phyloP scores from a whole-genome alignment of 2,329 filamentous ascomycete species.

The Aureobasidium lini region DNA sequence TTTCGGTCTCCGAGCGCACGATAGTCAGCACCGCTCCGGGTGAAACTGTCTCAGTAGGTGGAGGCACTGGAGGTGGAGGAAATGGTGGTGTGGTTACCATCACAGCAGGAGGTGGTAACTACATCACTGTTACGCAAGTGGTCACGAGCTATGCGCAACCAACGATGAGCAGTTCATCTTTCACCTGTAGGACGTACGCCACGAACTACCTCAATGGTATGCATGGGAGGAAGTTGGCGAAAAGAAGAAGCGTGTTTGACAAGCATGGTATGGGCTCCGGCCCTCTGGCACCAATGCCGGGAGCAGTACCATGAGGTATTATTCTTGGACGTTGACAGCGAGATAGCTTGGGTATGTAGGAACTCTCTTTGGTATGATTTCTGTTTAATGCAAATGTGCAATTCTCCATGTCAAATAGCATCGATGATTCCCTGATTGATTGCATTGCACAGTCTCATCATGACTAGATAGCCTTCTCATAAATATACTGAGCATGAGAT shows the following conservation, averaged over 20 bases:
- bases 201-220: slow-evolving; percentile 24
- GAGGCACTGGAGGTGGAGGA: slow-evolving; percentile 2
- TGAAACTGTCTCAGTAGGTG: slow-evolving; percentile 13
- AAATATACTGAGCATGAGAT: too few relatives aligned
- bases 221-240: slow-evolving; percentile 13
- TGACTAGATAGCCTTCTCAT: too few relatives aligned
- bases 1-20: slow-evolving; percentile 16
- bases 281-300: slow-evolving; percentile 11
- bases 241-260: slow-evolving; percentile 21
- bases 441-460: too few relatives aligned
- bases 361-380: not conserved
- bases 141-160: slow-evolving; percentile 15
- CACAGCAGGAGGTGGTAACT: slow-evolving; percentile 18
- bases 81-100: slow-evolving; percentile 17
- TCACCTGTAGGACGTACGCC: slow-evolving; percentile 22
- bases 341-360: not conserved
- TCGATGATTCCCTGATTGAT: too few relatives aligned
- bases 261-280: slow-evolving; percentile 11
- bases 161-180: slow-evolving; percentile 17
- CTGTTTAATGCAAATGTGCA: not conserved
- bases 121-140: slow-evolving; percentile 19
- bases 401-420: not conserved
- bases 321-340: not conserved
- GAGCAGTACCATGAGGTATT: not conserved
- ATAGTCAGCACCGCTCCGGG: slow-evolving; percentile 16